Conservation (phyloP, 176 grass and related monocot genomes). For the barley (Hordeum vulgare) region MorexV3_pseudomolecules_assembly NC_058522.1:321660769-321661268, state of each 20-base stretch:
- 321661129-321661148: neutral
- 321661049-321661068: neutral
- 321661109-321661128: neutral
- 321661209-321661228: constrained; percentile 32
- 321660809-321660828: neutral
- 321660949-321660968: neutral
- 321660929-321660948: neutral
- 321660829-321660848: neutral
- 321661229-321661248: constrained; percentile 22
- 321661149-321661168: neutral
- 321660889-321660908: neutral
- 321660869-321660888: neutral
- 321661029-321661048: neutral
- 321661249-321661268: constrained; percentile 37
- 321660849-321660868: neutral
- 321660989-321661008: constrained; percentile 29
- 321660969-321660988: constrained; percentile 7
- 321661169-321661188: constrained; percentile 13
- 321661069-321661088: neutral
- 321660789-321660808: neutral
- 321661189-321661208: constrained; percentile 19
- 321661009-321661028: constrained; percentile 1
- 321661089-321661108: neutral
- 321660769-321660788: neutral
- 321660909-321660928: neutral